Evolutionary conservation across 1,284 basidiomycete species (phyloP).

Genomic region (Moesziomyces globuligerus): DNA sequence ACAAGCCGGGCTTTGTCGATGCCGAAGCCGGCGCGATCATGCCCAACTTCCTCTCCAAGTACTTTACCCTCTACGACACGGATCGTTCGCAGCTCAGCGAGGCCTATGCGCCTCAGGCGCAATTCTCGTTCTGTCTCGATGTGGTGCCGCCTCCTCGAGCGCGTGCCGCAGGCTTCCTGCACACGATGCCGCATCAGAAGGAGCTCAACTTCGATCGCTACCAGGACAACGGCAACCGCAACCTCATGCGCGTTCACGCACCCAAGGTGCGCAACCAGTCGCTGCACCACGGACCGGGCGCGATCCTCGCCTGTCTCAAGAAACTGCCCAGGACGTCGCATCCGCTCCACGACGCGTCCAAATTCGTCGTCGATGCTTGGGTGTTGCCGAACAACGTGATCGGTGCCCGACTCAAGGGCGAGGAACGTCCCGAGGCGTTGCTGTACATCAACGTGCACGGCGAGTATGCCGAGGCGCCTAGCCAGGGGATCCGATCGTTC

Average conservation of each 20-base stretch:
- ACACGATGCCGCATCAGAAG: slow-evolving; percentile 79
- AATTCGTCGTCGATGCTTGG: slow-evolving; percentile 91
- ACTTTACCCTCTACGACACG: slow-evolving; percentile 82
- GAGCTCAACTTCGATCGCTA: slow-evolving; percentile 80
- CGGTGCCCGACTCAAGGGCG: slow-evolving; percentile 48
- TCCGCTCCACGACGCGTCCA: slow-evolving; percentile 73
- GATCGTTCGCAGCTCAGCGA: slow-evolving; percentile 77
- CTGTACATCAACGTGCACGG: slow-evolving; percentile 89
- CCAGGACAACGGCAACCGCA: slow-evolving; percentile 68
- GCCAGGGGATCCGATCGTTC: slow-evolving; percentile 83
- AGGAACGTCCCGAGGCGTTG: slow-evolving; percentile 69
- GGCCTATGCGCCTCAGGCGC: slow-evolving; percentile 83
- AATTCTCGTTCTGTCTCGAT: slow-evolving; percentile 87
- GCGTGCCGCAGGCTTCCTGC: slow-evolving; percentile 62
- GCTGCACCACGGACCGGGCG: slow-evolving; percentile 77
- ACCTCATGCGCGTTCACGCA: slow-evolving; percentile 59
- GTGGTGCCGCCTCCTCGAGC: slow-evolving; percentile 81
- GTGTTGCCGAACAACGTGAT: slow-evolving; percentile 69
- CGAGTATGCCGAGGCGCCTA: slow-evolving; percentile 80
- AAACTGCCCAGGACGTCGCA: slow-evolving; percentile 83
- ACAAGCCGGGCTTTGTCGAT: slow-evolving; percentile 79
- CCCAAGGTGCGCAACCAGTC: slow-evolving; percentile 43
- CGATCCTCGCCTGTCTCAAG: slow-evolving; percentile 74
- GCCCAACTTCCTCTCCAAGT: slow-evolving; percentile 80
- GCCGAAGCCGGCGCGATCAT: slow-evolving; percentile 74